Base-by-base conservation (phyloP, 441 rosid species). In the Erysimum cheiri region DNA sequence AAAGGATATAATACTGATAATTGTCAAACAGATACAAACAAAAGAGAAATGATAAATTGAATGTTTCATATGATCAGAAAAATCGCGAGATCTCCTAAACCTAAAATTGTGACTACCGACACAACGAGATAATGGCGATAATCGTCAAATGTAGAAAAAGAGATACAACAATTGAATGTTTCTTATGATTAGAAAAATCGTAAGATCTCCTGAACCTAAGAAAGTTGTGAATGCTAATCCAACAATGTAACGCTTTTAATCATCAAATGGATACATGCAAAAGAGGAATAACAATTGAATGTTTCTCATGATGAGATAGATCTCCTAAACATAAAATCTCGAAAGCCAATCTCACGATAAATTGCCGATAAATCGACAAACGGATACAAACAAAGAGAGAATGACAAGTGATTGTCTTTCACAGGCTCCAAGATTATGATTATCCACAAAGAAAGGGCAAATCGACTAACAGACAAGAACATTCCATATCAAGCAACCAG, bases 401-500 rank as follows among this genome's bases (percentile, higher is more conserved):
- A 49, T 17, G 41, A 37, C 33, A 28, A 29, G 5, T 49, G 8
- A 55, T 1, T 49, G 2, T 57, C 29, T 29, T 39, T 29, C 24
- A 3, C 14, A 73, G 22, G 56, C 35, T 49, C 46, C 58, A 64
- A 35, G 10, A 5, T 44, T 48, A 15, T 35, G 33, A 35, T 35
- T 37, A 22, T 64, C 61, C 32, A 48, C 39, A 26, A 39, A 43
- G 11, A 39, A 24, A 2, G 1, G 31, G 8, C 39, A 29, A 39
- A 59, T 11, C 29, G 61, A 41, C 22, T 26, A 4, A 60, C 26
- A 73, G 32, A 53, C 52, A 67, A 52, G 37, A 67, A 41, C 4
- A 9, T 32, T 32, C 13, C 40, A 11, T 40, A 9, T 59, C 39
- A 59, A 50, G 37, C 29, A 66, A 31, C 35, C 67, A 66, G 9